Evolutionary conservation across 805 yeast species (phyloP), one percentile per base, ranked within the genome.

Genomic region (Candida odintsovae): DNA sequence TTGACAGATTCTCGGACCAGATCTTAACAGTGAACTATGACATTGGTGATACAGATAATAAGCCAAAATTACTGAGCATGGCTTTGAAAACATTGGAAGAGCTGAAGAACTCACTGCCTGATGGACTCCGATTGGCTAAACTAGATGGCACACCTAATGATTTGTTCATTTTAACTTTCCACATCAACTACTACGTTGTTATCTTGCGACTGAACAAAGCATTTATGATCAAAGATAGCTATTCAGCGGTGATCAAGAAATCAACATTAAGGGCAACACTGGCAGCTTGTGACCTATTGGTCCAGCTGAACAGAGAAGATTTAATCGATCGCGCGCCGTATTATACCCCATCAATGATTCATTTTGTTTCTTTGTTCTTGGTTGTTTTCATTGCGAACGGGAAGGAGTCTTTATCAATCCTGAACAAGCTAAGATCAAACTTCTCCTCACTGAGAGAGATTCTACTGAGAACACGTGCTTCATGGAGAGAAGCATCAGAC

Each of bases 1-100:
- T 47, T 40, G 70, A 66, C 43, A 47, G 69, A 38, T 65, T 62
- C 41, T 53, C 59, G 26, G 70, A 66, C 50, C 69, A 66, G 46
- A 64, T 66, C 4, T 56, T 58, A 31, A 63, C 69, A 0, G 54
- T 55, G 15, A 57, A 56, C 29, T 60, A 61, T 41, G 69, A 66
- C 44, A 39, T 64, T 33, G 69, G 69, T 8, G 70, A 65, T 44
- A 60, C 64, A 1, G 58, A 52, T 29, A 59, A 64, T 42, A 45
- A 60, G 31, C 18, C 45, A 21, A 63, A 53, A 20, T 45, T 65
- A 8, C 39, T 64, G 21, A 41, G 44, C 5, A 54, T 64, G 22
- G 68, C 61, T 1, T 50, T 56, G 36, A 54, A 49, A 20, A 50
- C 63, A 1, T 42, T 64, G 7, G 36, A 48, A 4, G 64, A 64